A percentile compares a stretch with the other conserved stretches of the same genome.
These are phyloP conservation scores for Mortierella sp. DNA, from an alignment of 371 early-diverging fungal species.

Conservation along the genomic window DNA sequence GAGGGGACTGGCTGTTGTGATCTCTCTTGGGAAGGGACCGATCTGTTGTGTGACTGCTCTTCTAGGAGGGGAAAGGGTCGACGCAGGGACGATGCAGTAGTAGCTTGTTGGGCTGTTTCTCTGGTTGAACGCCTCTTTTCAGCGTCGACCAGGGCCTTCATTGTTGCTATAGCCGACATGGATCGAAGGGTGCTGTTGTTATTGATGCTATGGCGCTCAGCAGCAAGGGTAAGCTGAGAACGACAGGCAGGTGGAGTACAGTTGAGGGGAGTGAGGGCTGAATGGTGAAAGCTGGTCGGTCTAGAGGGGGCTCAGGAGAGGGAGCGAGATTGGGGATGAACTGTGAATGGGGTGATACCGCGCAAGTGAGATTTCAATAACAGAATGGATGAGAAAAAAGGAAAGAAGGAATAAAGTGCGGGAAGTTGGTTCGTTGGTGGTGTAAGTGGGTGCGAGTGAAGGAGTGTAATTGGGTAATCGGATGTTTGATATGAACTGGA, in stretches of 20 bases:
- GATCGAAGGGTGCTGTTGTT: too few relatives aligned
- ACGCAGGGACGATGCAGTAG: neutral
- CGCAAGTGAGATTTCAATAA: neutral
- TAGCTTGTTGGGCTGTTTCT: neutral
- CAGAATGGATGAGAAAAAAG: neutral
- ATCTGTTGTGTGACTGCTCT: neutral
- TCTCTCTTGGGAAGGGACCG: neutral
- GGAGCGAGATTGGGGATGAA: neutral
- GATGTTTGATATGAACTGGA: neutral
- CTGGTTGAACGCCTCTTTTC: conserved; percentile 13
- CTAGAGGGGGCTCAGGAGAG: neutral
- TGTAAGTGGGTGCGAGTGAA: neutral
- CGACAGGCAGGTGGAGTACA: neutral
- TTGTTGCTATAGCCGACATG: conserved; percentile 42
- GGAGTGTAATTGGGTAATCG: neutral
- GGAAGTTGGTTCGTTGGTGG: neutral
- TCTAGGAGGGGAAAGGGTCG: neutral
- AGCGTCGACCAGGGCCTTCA: conserved; percentile 21
- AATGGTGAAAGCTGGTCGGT: conserved; percentile 27
- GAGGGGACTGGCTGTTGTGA: neutral
- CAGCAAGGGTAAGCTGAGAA: conserved; percentile 26
- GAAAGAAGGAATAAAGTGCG: conserved; percentile 5
- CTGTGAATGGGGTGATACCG: neutral
- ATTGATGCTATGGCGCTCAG: conserved; percentile 21
- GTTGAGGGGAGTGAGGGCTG: conserved; percentile 16